Base-by-base conservation (phyloP, 768 basidiomycete genomes). In the Rhodotorula kratochvilovae region DNA sequence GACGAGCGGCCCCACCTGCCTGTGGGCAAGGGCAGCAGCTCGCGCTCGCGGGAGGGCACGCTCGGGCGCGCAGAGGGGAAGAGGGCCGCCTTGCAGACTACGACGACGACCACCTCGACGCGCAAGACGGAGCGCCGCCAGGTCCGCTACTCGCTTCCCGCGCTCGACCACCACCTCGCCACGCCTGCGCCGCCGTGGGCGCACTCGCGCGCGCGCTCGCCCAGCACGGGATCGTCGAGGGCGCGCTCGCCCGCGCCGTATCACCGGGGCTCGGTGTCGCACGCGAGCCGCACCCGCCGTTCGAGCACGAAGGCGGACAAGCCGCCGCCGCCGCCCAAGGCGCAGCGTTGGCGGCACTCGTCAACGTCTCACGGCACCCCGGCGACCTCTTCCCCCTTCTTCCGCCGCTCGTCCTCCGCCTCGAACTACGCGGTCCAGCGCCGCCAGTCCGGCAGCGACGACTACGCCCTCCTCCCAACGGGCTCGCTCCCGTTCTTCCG, bases 61-160 rank as follows among this genome's bases (percentile, higher is more conserved):
- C 23, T 21, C 7, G 39, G 43, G 31, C 25, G 39, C 23, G 54
- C 33, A n/a, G 43, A 53, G 54, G 42, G 45, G 36, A 50, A 65
- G 54, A 16, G 43, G 23, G 19, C 51, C 39, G 61, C 67, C 19
- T 54, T 58, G 53, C 55, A 46, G 25, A 48, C 68, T 27, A 63
- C 58, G 58, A 61, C 59, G 5, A 55, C 53, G 58, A 66, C 72
- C 31, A 65, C 62, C 1, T 46, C 61, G 12, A 54, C 55, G 21
- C 61, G 64, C 39, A 66, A 42, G 50, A 66, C 65, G 10, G 68
- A 73, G 50, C 36, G 33, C 1, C 55, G 67, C 15, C 61, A 46
- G 36, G 57, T 62, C 25, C 72, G 72, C 15, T 63, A 63, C 45
- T 73, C 72, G 39, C 39, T 62, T 25, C 65, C 64, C 1, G 17